Percentiles rank a stretch among this genome's conserved stretches.
Evolutionary conservation across 2,329 filamentous ascomycete species (phyloP).

Genomic region (Fusarium sp.): DNA sequence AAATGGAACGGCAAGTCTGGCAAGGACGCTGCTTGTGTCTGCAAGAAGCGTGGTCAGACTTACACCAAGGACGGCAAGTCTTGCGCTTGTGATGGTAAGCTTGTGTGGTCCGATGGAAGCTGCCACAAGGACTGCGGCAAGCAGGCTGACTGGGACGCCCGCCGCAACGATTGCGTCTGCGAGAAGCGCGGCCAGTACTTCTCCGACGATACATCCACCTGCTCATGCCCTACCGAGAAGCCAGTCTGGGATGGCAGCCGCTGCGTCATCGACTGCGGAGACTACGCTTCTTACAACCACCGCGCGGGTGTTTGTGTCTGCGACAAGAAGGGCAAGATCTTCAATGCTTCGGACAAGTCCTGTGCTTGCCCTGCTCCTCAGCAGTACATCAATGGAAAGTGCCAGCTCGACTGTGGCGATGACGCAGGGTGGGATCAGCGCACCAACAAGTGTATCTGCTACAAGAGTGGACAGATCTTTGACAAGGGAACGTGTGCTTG

Average conservation of each 20-base stretch:
- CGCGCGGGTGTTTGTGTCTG: neutral
- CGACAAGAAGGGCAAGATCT: neutral
- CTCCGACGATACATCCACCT: neutral
- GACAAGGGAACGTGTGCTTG: neutral
- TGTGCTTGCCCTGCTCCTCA: neutral
- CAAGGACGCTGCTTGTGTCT: neutral
- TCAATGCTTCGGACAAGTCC: neutral
- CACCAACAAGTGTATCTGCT: neutral
- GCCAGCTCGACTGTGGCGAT: neutral
- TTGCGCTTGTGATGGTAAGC: neutral
- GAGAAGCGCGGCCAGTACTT: slow-evolving; percentile 4
- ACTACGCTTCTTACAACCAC: neutral
- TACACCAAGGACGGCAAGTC: neutral
- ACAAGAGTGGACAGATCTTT: neutral
- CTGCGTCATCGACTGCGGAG: neutral
- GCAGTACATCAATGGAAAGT: neutral
- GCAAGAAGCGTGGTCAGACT: neutral
- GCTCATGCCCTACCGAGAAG: neutral
- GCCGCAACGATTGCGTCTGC: slow-evolving; percentile 7
- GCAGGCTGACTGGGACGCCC: slow-evolving; percentile 8
- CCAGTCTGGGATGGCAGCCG: neutral
- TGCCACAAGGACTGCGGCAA: slow-evolving; percentile 10
- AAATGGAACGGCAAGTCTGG: neutral
- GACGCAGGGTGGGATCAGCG: neutral
- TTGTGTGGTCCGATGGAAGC: slow-evolving; percentile 5